These are phyloP conservation scores for Comarum palustre DNA, from an alignment of 306 rosid genomes.

Conservation along the genomic window DNA sequence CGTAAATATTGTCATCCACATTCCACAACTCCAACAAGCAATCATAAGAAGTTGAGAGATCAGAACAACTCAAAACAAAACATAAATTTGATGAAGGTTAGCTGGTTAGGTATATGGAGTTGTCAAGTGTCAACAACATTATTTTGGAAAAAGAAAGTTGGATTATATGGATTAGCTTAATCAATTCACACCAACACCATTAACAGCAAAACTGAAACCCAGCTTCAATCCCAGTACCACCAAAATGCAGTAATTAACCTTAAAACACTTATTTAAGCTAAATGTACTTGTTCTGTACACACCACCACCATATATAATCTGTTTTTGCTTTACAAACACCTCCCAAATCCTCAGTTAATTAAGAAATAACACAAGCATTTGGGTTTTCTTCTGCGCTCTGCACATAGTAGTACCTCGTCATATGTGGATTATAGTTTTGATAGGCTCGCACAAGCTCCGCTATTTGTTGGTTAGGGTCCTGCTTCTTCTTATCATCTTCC, in stretches of 20 bases:
- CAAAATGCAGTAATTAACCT: background rate
- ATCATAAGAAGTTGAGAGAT: slow-evolving; percentile 5
- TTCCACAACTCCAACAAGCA: background rate
- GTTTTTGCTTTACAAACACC: background rate
- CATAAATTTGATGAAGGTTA: slow-evolving; percentile 1
- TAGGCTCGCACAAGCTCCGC: slow-evolving; percentile 45
- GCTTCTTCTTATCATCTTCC: slow-evolving; percentile 42
- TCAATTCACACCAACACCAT: background rate
- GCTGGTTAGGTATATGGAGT: background rate
- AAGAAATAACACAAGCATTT: slow-evolving; percentile 66
- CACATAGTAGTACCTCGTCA: slow-evolving; percentile 38
- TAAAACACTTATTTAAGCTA: background rate
- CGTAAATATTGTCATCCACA: background rate
- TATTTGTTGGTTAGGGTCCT: slow-evolving; percentile 40
- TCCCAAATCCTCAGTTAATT: slow-evolving; percentile 3
- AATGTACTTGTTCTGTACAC: background rate
- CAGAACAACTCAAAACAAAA: slow-evolving; percentile 8
- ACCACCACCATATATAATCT: slow-evolving; percentile 1
- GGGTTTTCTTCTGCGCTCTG: slow-evolving; percentile 66
- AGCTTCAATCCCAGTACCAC: background rate
- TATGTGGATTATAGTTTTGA: slow-evolving; percentile 38
- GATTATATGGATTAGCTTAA: background rate
- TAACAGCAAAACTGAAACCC: background rate
- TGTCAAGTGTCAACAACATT: background rate
- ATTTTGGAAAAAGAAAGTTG: background rate